Evolutionary conservation across 2,329 filamentous ascomycete genomes (phyloP).

Genomic region (Neofusicoccum sp.): DNA sequence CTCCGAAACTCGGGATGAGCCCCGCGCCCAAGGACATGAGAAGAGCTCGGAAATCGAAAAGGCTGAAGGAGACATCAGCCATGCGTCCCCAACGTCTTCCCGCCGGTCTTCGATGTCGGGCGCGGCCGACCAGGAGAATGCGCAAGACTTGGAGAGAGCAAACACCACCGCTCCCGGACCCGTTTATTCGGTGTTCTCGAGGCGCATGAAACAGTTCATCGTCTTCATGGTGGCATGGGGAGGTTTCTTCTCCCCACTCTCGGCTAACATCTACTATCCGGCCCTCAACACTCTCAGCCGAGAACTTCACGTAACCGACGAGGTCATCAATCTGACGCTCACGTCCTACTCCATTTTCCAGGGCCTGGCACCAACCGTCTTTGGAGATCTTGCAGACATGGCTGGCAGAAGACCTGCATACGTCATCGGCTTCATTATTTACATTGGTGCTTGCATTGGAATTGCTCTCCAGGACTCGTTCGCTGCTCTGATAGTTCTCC

Average conservation of each 20-base stretch:
- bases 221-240: conserved; percentile 51
- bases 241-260: conserved; percentile 52
- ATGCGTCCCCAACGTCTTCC: neutral
- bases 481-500: conserved; percentile 34
- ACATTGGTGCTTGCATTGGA: conserved; percentile 34
- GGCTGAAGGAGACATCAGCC: neutral
- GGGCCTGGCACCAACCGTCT: conserved; percentile 52
- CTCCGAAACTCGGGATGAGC: neutral
- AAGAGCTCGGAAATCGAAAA: neutral
- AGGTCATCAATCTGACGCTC: conserved; percentile 36
- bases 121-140: conserved; percentile 1
- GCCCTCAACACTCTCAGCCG: conserved; percentile 25
- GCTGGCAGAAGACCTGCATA: conserved; percentile 53
- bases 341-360: conserved; percentile 50
- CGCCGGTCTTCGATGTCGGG: conserved; percentile 12
- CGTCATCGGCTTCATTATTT: conserved; percentile 39
- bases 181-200: conserved; percentile 24
- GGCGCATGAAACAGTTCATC: conserved; percentile 44
- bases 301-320: conserved; percentile 37
- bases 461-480: conserved; percentile 34
- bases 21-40: neutral
- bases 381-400: conserved; percentile 52
- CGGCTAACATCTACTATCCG: conserved; percentile 33
- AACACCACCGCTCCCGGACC: conserved; percentile 18
- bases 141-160: conserved; percentile 23